phyloP scores from a whole-genome alignment of 768 basidiomycete genomes.

The Leccinum pellstonianum region DNA sequence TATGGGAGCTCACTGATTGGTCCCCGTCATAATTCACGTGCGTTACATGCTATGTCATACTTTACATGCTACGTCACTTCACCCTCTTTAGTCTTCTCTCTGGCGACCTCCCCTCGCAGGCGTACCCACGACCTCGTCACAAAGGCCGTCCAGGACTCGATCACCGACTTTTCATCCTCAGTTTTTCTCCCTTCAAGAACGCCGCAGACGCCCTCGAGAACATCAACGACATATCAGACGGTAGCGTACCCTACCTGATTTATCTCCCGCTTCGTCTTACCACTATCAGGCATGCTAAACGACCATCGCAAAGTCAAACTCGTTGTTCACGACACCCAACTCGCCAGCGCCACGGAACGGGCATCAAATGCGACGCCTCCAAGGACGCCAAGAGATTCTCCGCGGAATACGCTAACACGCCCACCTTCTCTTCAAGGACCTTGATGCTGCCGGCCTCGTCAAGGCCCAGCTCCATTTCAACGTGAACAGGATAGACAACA shows the following conservation, averaged over 20 bases:
- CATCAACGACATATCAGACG: slow-evolving; percentile 94
- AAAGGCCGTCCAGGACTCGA: no score
- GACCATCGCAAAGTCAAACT: slow-evolving; percentile 79
- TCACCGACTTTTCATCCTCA: slow-evolving; percentile 70
- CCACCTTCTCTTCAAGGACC: slow-evolving; percentile 82
- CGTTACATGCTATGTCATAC: no score
- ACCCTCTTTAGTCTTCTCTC: no score
- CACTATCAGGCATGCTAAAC: slow-evolving; percentile 69
- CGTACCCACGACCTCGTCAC: no score
- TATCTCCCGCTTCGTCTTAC: not conserved
- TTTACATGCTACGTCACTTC: no score
- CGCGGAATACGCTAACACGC: slow-evolving; percentile 93
- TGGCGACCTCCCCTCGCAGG: no score
- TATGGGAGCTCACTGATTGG: no score
- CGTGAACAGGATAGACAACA: slow-evolving; percentile 94
- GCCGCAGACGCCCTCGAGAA: slow-evolving; percentile 95
- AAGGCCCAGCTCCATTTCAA: slow-evolving; percentile 98
- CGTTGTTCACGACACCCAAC: slow-evolving; percentile 70
- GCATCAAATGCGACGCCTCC: slow-evolving; percentile 76
- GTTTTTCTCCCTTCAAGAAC: slow-evolving; percentile 92
- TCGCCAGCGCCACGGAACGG: slow-evolving; percentile 68
- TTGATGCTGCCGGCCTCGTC: slow-evolving; percentile 82
- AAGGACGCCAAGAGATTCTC: slow-evolving; percentile 83
- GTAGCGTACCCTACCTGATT: slow-evolving; percentile 41
- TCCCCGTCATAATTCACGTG: no score